phyloP scores from a whole-genome alignment of 192 early-diverging fungal species.

The Coemansia sp. region DNA sequence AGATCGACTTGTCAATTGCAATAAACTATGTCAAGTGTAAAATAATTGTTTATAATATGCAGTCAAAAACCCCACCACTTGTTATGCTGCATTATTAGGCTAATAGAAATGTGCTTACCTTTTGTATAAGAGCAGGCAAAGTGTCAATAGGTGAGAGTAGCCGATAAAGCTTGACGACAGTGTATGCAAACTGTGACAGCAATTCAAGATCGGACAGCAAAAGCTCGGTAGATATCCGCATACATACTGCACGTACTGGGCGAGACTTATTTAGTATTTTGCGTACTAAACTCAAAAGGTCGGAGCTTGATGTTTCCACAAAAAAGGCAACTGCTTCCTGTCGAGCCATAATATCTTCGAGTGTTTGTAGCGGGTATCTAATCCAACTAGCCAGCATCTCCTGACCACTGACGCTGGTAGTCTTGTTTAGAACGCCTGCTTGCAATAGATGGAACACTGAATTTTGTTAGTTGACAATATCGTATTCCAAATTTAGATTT shows the following conservation, averaged over 20 bases:
- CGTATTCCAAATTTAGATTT: not conserved
- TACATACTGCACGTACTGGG: constrained; percentile 17
- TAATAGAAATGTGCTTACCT: constrained; percentile 14
- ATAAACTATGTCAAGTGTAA: constrained; percentile 16
- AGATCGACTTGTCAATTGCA: constrained; percentile 14
- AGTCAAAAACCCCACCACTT: not conserved
- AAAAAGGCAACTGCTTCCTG: constrained; percentile 25
- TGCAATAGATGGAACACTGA: not conserved
- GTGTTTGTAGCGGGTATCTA: constrained; percentile 24
- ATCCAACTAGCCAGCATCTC: constrained; percentile 35
- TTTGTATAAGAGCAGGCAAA: constrained; percentile 15
- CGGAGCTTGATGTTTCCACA: not conserved
- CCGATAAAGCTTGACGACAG: constrained; percentile 21
- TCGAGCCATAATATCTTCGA: constrained; percentile 24
- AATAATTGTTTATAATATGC: not conserved
- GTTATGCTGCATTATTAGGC: not conserved
- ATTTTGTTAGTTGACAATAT: not conserved
- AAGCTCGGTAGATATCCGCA: constrained; percentile 34
- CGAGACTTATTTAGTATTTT: constrained; percentile 14
- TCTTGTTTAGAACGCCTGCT: constrained; percentile 36
- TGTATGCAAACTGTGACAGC: constrained; percentile 36
- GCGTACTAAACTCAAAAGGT: constrained; percentile 12
- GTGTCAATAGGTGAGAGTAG: constrained; percentile 14
- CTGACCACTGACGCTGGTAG: constrained; percentile 28
- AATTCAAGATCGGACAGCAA: constrained; percentile 29